Conservation (phyloP, 257 asterid genomes). For the Capsicum rhomboideum region DNA sequence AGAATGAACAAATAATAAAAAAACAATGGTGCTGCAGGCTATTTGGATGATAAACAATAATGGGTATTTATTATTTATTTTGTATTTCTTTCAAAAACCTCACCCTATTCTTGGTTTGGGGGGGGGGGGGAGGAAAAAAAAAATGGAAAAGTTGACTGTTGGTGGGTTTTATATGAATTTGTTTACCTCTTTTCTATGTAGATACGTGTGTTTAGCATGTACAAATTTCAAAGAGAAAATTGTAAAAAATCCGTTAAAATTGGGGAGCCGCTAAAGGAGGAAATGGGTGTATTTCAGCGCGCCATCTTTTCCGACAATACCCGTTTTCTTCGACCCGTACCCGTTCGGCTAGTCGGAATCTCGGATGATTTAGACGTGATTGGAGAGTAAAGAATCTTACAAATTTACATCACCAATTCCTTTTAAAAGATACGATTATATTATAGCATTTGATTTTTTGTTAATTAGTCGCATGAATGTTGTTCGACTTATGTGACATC, state of each 20-base stretch:
- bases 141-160: neutral
- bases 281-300: neutral
- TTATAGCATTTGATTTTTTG: neutral
- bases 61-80: neutral
- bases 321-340: neutral
- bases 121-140: neutral
- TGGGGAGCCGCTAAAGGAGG: conserved; percentile 52
- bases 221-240: neutral
- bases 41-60: neutral
- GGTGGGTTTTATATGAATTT: neutral
- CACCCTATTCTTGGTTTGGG: too few relatives aligned
- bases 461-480: neutral
- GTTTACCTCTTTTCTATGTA: too few relatives aligned
- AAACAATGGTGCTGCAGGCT: conserved; percentile 34
- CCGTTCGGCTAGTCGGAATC: neutral
- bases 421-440: neutral
- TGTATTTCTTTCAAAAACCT: neutral
- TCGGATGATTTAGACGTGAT: neutral
- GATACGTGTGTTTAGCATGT: neutral
- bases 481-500: too few relatives aligned
- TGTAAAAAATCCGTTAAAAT: conserved; percentile 36
- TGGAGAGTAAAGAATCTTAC: neutral
- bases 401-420: neutral
- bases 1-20: neutral
- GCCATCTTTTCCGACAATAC: neutral